Conservation (phyloP, 163 green algal species). For the Chlamydomonas reinhardtii region DNA sequence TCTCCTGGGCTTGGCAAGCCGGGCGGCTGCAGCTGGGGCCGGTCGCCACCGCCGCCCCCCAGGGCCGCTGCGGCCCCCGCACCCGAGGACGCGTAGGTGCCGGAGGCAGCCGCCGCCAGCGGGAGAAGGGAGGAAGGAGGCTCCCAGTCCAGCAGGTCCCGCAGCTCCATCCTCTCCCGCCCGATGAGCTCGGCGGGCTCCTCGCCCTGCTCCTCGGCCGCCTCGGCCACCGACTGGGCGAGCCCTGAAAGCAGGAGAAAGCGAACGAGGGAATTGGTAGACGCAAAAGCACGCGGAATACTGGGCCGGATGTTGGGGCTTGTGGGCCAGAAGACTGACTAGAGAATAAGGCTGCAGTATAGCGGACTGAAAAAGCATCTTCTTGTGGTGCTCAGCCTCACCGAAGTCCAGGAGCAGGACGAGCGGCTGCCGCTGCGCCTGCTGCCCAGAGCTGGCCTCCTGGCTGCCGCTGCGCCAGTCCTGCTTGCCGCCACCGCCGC, state of each 20-base stretch:
- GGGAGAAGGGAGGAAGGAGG: neutral
- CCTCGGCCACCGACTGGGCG: neutral
- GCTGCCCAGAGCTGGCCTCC: too few species aligned
- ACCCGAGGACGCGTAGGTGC: neutral
- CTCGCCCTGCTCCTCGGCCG: neutral
- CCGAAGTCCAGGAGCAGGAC: conserved; percentile 1
- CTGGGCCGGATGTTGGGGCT: too few species aligned
- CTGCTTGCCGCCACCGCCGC: neutral
- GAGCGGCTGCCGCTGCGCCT: neutral
- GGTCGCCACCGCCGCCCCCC: neutral
- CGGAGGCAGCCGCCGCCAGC: too few species aligned
- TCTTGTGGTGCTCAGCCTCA: too few species aligned
- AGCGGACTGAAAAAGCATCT: too few species aligned
- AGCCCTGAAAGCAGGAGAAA: too few species aligned
- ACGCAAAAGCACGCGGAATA: too few species aligned
- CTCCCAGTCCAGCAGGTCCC: neutral
- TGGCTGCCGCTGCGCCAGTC: too few species aligned
- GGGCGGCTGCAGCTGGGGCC: neutral
- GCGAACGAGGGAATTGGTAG: too few species aligned
- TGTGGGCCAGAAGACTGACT: too few species aligned
- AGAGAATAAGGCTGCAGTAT: too few species aligned
- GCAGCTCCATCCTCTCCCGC: neutral
- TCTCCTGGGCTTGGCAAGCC: neutral
- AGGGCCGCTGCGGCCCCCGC: neutral
- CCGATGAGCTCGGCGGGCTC: neutral